phyloP scores from a whole-genome alignment of 306 rosid species.

The Myrica gale region DNA sequence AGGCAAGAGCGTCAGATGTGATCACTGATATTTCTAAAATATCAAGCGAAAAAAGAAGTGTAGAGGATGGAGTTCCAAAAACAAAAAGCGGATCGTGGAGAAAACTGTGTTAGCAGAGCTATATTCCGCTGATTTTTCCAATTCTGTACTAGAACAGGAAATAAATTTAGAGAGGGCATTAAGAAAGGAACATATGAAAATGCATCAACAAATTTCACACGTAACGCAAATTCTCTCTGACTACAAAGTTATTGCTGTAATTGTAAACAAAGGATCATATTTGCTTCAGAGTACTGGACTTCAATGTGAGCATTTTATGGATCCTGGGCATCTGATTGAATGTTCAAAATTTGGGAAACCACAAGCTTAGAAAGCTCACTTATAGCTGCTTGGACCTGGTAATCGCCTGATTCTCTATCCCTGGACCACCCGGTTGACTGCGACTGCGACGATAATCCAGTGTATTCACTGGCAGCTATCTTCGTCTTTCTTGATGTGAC shows the following conservation, averaged over 20 bases:
- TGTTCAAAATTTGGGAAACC: constrained; percentile 69
- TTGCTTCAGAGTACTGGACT: constrained; percentile 13
- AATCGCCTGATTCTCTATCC: constrained; percentile 57
- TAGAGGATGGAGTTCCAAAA: too few relatives aligned
- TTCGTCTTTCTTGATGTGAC: constrained; percentile 68
- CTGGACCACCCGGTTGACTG: constrained; percentile 48
- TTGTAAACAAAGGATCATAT: constrained; percentile 25
- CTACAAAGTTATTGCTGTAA: constrained; percentile 22
- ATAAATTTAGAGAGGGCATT: background rate
- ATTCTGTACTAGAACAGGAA: background rate
- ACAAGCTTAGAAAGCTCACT: constrained; percentile 71
- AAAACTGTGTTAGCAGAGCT: background rate
- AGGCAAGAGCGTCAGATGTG: too few relatives aligned
- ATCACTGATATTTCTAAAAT: too few relatives aligned
- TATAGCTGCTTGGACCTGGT: constrained; percentile 71
- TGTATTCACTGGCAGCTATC: constrained; percentile 78
- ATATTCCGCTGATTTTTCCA: background rate
- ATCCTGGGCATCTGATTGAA: constrained; percentile 67
- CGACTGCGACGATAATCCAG: constrained; percentile 47
- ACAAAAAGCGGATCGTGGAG: too few relatives aligned
- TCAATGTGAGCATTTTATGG: constrained; percentile 32
- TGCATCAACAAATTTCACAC: background rate
- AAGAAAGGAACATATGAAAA: background rate
- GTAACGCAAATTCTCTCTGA: constrained; percentile 27
- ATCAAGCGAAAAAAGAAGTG: too few relatives aligned